Base-by-base conservation (phyloP, 768 basidiomycete genomes). In the Boletellus emodensis region DNA sequence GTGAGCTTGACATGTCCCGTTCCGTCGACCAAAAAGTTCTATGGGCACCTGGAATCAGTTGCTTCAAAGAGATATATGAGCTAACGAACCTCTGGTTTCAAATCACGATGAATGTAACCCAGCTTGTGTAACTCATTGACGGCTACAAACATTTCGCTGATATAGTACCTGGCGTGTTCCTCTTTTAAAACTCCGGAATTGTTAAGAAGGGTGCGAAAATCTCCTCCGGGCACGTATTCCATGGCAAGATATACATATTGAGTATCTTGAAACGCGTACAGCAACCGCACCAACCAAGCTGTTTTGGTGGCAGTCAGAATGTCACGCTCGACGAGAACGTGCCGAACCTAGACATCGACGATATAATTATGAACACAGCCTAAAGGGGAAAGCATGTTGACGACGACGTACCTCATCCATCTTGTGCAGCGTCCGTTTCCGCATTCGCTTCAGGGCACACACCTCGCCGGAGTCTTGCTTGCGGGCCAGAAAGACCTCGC, bases 221-320 rank as follows among this genome's bases (percentile, higher is more conserved):
- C 96, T 43, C 96, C 96, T 18, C 96, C 96, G 1, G 94, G 94
- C 15, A 98, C 94, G 65, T 96, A 98, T 75, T 98, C 94, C 95
- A 98, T 98, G 2, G 95, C 95, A 40, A 98, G 86, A 65, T 94
- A 98, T 15, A 98, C 93, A 60, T 89, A 78, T 48, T 87, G 77
- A 0, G 82, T 74, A 62, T 99, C 95, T 70, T 99, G 96, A 72
- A 99, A 99, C 3, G 96, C 96, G 64, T 99, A 99, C 4, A 99
- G 73, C 8, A 99, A 75, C 22, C 86, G 77, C 41, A 98, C 96
- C 51, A 99, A 79, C 96, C 96, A 99, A 1, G 95, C 92, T 0
- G 94, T 95, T 70, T 95, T 94, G 24, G 95, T 97, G 1, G 94
- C 91, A 0, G 94, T 97, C 55, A 99, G 73, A 62, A 99, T 99